Conservation (phyloP, 306 rosid species). For the Casuarina equisetifolia region DNA sequence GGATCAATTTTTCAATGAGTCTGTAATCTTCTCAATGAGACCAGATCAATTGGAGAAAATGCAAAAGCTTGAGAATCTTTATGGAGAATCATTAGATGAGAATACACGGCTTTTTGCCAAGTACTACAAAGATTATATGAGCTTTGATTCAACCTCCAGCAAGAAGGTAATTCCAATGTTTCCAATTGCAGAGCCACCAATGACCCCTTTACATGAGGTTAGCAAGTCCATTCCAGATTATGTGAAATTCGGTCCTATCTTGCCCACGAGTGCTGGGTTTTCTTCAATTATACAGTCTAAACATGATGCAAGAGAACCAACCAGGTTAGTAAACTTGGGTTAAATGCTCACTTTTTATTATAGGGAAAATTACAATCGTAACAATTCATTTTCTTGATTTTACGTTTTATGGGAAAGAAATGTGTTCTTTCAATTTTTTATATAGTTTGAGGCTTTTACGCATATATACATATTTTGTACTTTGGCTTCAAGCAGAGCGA, state of each 20-base stretch:
- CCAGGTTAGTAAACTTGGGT: constrained; percentile 45
- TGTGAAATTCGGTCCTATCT: constrained; percentile 88
- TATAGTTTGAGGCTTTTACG: constrained; percentile 25
- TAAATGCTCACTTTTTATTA: not conserved
- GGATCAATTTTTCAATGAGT: constrained; percentile 74
- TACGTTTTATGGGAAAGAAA: not conserved
- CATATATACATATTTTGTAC: constrained; percentile 5
- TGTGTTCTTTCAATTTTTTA: not conserved
- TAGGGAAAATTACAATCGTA: no score
- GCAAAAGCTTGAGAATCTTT: constrained; percentile 75
- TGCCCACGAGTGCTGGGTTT: constrained; percentile 91
- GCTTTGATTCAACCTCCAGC: constrained; percentile 51
- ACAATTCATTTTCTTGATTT: not conserved
- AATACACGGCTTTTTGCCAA: constrained; percentile 76
- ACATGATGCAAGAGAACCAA: constrained; percentile 47
- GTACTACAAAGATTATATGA: constrained; percentile 74
- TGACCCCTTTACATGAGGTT: constrained; percentile 92
- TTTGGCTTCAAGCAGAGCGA: constrained; percentile 48
- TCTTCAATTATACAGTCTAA: constrained; percentile 49
- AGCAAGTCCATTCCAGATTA: constrained; percentile 81
- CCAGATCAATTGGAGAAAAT: constrained; percentile 75
- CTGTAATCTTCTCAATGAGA: constrained; percentile 64
- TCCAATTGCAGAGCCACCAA: constrained; percentile 96
- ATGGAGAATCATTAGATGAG: constrained; percentile 79
- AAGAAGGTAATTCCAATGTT: constrained; percentile 77